These are phyloP conservation scores for Gentiana straminea DNA, from an alignment of 257 asterid genomes.

Conservation along the genomic window DNA sequence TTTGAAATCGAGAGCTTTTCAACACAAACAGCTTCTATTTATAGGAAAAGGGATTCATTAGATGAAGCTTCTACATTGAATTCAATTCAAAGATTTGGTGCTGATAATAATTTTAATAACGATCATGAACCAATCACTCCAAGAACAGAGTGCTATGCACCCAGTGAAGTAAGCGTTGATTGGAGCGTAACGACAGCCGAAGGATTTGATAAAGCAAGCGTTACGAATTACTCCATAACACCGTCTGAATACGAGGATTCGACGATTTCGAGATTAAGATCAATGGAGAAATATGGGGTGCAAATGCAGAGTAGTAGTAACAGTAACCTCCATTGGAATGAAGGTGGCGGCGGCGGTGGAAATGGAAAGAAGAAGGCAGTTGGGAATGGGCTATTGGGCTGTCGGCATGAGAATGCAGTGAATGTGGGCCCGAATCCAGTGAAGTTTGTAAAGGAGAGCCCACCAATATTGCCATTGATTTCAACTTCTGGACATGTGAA, in stretches of 20 bases:
- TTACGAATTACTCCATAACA: slow-evolving; percentile 41
- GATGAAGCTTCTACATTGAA: slow-evolving; percentile 45
- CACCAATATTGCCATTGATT: slow-evolving; percentile 16
- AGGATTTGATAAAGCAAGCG: slow-evolving; percentile 55
- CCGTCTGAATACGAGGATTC: slow-evolving; percentile 41
- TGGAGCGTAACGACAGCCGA: slow-evolving; percentile 96
- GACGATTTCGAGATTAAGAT: slow-evolving; percentile 16
- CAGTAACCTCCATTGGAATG: background rate
- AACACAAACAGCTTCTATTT: slow-evolving; percentile 45
- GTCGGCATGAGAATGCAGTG: slow-evolving; percentile 83
- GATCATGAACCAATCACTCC: slow-evolving; percentile 54
- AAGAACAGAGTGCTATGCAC: slow-evolving; percentile 73
- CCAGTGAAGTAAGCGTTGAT: slow-evolving; percentile 77
- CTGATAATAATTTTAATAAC: slow-evolving; percentile 23
- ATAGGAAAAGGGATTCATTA: slow-evolving; percentile 48
- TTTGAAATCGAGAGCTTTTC: slow-evolving; percentile 87
- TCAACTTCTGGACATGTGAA: slow-evolving; percentile 29
- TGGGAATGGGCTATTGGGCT: slow-evolving; percentile 56
- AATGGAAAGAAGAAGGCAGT: slow-evolving; percentile 22
- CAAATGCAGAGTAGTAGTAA: background rate
- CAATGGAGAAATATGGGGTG: slow-evolving; percentile 13
- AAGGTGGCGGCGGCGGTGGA: slow-evolving; percentile 3
- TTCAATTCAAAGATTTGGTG: slow-evolving; percentile 21
- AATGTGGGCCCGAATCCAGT: slow-evolving; percentile 70
- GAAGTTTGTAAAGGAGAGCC: slow-evolving; percentile 29